These are phyloP conservation scores for Grigorovia yakushimaensis DNA, from an alignment of 805 yeast species.

Conservation along the genomic window DNA sequence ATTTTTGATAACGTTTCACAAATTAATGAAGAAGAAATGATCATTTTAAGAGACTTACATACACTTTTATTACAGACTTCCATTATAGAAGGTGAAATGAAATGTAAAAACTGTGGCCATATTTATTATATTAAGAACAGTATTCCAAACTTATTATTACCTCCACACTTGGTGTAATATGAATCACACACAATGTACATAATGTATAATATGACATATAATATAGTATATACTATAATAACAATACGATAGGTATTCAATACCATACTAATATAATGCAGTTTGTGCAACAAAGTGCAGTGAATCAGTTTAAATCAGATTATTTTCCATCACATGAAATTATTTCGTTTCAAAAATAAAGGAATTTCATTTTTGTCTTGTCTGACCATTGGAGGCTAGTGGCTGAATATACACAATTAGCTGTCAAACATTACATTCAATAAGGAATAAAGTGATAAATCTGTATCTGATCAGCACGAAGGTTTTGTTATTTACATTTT, in stretches of 20 bases:
- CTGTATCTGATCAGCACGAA: too few species aligned
- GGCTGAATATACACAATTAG: too few species aligned
- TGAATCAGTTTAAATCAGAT: not conserved
- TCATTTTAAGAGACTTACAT: slow-evolving; percentile 66
- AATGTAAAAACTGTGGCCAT: slow-evolving; percentile 77
- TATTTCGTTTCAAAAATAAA: not conserved
- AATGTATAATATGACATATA: not conserved
- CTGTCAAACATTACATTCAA: too few species aligned
- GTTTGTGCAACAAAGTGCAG: too few species aligned
- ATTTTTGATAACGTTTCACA: slow-evolving; percentile 29
- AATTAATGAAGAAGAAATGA: slow-evolving; percentile 31
- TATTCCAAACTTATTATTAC: slow-evolving; percentile 86
- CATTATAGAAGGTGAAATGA: slow-evolving; percentile 82
- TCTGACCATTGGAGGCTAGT: too few species aligned
- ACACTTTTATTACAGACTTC: slow-evolving; percentile 73
- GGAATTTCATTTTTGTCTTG: not conserved
- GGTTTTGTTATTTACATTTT: too few species aligned
- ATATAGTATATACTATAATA: not conserved
- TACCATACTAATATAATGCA: too few species aligned
- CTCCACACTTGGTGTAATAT: slow-evolving; percentile 73
- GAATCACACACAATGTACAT: not conserved
- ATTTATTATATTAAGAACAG: slow-evolving; percentile 83
- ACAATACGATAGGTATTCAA: not conserved
- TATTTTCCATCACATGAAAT: not conserved
- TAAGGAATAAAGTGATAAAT: too few species aligned